Conservation (phyloP, 106 monocot genomes). For the Dactylorhiza incarnata region DNA sequence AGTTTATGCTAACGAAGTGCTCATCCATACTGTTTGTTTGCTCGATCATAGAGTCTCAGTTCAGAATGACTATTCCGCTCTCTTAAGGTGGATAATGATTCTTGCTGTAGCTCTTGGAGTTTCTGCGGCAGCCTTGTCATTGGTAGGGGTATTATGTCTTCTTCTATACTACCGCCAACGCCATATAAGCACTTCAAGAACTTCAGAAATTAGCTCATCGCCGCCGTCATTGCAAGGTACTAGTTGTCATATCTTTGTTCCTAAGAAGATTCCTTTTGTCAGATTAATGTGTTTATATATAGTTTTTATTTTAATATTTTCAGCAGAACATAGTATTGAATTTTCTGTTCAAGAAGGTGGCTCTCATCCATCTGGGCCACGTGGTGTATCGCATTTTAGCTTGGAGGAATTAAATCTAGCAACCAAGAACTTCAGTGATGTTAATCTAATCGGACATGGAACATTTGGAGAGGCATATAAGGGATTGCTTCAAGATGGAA, state of each 20-base stretch:
- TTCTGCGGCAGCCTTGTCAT: constrained; percentile 71
- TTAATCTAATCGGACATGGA: constrained; percentile 80
- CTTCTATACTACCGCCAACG: constrained; percentile 22
- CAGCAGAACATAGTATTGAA: constrained; percentile 39
- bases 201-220: constrained; percentile 71
- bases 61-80: constrained; percentile 9
- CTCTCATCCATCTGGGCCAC: constrained; percentile 26
- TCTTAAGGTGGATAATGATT: constrained; percentile 32
- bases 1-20: neutral
- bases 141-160: constrained; percentile 33
- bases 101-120: constrained; percentile 67
- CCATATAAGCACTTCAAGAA: constrained; percentile 24
- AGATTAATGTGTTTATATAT: too few relatives aligned
- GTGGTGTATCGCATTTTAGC: constrained; percentile 41
- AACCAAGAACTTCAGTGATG: constrained; percentile 64
- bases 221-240: constrained; percentile 49
- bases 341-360: constrained; percentile 20
- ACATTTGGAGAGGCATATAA: constrained; percentile 87
- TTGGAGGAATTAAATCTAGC: constrained; percentile 75
- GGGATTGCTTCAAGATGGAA: constrained; percentile 87
- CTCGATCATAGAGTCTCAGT: constrained; percentile 25
- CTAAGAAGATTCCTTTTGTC: neutral
- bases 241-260: neutral
- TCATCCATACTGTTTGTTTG: constrained; percentile 17
- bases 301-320: constrained; percentile 6